These are phyloP conservation scores for Novakomyces olei DNA, from an alignment of 805 yeast genomes.

Conservation along the genomic window DNA sequence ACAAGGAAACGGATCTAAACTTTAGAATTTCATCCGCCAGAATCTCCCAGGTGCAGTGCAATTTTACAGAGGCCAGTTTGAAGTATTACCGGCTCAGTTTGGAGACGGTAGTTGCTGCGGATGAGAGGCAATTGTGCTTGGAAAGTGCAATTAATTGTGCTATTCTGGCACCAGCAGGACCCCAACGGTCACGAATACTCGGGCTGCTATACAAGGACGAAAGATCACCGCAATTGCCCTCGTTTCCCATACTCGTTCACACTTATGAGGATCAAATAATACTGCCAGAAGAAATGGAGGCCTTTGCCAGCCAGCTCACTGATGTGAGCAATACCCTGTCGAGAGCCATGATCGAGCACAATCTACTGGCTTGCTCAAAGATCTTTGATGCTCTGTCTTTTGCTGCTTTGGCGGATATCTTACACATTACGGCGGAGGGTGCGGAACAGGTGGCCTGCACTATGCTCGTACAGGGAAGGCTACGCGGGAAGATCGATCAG, in stretches of 20 bases:
- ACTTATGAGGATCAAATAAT: conserved; percentile 13
- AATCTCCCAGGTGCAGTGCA: conserved; percentile 13
- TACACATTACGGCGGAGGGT: conserved; percentile 10
- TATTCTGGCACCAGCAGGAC: conserved; percentile 16
- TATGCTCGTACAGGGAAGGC: background rate
- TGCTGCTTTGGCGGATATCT: conserved; percentile 11
- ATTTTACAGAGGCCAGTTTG: conserved; percentile 14
- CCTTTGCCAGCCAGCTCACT: conserved; percentile 8
- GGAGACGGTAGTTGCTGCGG: conserved; percentile 10
- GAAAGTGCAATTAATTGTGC: conserved; percentile 14
- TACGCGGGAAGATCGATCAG: no score
- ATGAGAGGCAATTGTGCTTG: conserved; percentile 12
- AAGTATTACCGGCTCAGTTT: conserved; percentile 14
- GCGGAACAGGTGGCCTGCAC: conserved; percentile 2
- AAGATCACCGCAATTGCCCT: conserved; percentile 4
- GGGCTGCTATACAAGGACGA: conserved; percentile 14
- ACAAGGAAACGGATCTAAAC: conserved; percentile 8
- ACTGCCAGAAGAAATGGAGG: conserved; percentile 11
- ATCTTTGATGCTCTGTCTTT: conserved; percentile 13
- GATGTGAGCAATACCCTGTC: conserved; percentile 11
- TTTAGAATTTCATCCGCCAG: conserved; percentile 16
- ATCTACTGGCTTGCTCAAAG: conserved; percentile 15
- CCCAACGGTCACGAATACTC: conserved; percentile 12
- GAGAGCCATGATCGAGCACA: conserved; percentile 16
- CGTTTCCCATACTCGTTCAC: conserved; percentile 12